Conservation (phyloP, 2,329 filamentous ascomycete genomes). For the Davidsoniella australis region DNA sequence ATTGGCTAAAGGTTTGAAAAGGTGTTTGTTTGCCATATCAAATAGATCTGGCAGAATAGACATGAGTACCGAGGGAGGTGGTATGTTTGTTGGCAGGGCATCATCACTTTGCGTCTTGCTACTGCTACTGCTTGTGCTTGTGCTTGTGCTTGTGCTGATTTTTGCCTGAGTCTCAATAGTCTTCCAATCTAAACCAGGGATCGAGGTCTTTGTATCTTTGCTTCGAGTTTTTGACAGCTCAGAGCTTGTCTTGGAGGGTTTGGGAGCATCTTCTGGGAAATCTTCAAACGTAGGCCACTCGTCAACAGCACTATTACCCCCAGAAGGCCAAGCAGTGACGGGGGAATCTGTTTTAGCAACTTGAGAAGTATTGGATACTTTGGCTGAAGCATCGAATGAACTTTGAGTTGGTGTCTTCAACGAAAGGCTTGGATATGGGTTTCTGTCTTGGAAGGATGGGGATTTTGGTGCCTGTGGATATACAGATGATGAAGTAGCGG, state of each 20-base stretch:
- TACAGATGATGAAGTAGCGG: constrained; percentile 14
- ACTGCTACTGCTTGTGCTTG: too few relatives aligned
- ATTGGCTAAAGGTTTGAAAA: constrained; percentile 48
- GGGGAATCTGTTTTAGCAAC: constrained; percentile 18
- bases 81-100: constrained; percentile 66
- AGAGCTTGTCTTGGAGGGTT: background rate
- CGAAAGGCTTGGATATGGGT: constrained; percentile 32
- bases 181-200: constrained; percentile 24
- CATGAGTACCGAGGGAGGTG: constrained; percentile 70
- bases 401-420: constrained; percentile 26
- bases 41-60: constrained; percentile 60
- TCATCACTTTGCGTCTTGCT: constrained; percentile 15
- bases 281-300: constrained; percentile 38
- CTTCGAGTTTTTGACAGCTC: background rate
- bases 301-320: constrained; percentile 20
- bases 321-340: constrained; percentile 29
- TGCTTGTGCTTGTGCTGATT: background rate
- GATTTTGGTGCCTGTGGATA: constrained; percentile 34
- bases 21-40: constrained; percentile 40
- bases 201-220: background rate
- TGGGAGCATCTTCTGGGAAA: constrained; percentile 17
- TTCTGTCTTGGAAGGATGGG: constrained; percentile 35
- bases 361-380: background rate
- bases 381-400: constrained; percentile 15
- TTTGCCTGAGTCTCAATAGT: constrained; percentile 19